Conservation (phyloP, 495 filamentous ascomycete genomes). For the Venustampulla echinocandica region DNA sequence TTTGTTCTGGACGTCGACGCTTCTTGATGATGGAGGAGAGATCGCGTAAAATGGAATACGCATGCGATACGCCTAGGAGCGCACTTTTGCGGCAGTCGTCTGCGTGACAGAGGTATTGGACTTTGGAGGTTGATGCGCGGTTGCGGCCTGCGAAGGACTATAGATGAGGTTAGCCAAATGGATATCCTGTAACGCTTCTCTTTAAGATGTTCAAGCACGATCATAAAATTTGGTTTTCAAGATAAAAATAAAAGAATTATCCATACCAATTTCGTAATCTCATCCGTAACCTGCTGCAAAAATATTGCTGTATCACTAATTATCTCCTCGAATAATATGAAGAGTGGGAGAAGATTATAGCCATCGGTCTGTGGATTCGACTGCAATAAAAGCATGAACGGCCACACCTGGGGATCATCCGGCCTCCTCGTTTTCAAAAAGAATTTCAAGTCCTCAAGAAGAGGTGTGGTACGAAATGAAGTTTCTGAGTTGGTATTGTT, state of each 20-base stretch:
- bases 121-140: neutral
- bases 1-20: neutral
- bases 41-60: neutral
- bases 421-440: neutral
- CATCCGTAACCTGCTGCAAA: neutral
- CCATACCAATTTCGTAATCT: slow-evolving; percentile 5
- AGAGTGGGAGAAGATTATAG: neutral
- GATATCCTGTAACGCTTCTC: too few relatives aligned
- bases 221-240: too few relatives aligned
- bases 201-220: too few relatives aligned
- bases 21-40: neutral
- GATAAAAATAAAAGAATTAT: neutral
- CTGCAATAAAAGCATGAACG: neutral
- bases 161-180: neutral
- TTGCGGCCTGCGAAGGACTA: slow-evolving; percentile 2
- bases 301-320: neutral
- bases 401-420: neutral
- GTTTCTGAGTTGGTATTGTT: neutral
- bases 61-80: neutral
- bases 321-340: neutral
- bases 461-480: neutral
- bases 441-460: neutral
- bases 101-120: slow-evolving; percentile 4
- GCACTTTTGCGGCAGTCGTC: neutral
- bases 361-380: neutral